These are phyloP conservation scores for Citropsis articulata DNA, from an alignment of 345 rosid genomes.

Conservation along the genomic window DNA sequence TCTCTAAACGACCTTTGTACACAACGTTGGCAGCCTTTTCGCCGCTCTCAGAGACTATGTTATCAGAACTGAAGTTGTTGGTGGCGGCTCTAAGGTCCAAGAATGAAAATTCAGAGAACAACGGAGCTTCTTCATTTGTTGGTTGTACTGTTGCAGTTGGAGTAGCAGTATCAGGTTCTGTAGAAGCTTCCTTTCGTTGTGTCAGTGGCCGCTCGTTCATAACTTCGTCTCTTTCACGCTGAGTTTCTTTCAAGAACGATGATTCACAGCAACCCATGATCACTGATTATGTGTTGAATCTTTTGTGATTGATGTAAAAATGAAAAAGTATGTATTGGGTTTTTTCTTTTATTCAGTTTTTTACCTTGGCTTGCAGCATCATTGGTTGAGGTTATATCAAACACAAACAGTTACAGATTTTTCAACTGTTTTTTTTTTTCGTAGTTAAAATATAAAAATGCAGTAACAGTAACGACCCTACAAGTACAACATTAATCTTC, in stretches of 20 bases:
- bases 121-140: conserved; percentile 33
- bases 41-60: conserved; percentile 73
- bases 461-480: background rate
- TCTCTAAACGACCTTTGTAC: conserved; percentile 65
- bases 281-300: background rate
- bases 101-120: conserved; percentile 66
- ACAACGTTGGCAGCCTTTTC: conserved; percentile 57
- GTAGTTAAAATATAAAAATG: background rate
- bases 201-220: conserved; percentile 17
- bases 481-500: background rate
- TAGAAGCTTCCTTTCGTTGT: background rate
- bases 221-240: conserved; percentile 34
- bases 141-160: conserved; percentile 31
- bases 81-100: conserved; percentile 71
- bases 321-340: background rate
- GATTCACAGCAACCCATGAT: conserved; percentile 85
- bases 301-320: background rate
- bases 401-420: background rate
- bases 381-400: background rate
- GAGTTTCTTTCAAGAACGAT: conserved; percentile 40
- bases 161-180: conserved; percentile 23
- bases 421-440: background rate
- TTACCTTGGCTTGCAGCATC: background rate
- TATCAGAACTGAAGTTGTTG: conserved; percentile 59
- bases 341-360: background rate